Evolutionary conservation across 2,329 filamentous ascomycete species (phyloP).

Genomic region (Balansia obtecta): DNA sequence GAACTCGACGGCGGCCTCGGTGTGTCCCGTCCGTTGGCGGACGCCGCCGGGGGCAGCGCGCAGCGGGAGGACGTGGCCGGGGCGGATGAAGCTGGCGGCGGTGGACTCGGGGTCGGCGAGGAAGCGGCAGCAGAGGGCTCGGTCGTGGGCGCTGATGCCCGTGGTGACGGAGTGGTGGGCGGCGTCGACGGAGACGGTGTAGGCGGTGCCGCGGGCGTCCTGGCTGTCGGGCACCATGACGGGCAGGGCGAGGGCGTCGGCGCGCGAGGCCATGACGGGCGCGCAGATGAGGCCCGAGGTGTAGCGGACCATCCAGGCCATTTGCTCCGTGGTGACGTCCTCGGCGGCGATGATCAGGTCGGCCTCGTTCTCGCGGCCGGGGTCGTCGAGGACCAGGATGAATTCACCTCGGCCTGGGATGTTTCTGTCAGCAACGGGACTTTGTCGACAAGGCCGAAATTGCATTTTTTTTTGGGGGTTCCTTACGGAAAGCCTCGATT

Average conservation of each 20-base stretch:
- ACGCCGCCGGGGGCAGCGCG: slow-evolving; percentile 71
- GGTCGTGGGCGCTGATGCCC: slow-evolving; percentile 81
- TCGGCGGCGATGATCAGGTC: slow-evolving; percentile 92
- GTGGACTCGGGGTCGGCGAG: slow-evolving; percentile 56
- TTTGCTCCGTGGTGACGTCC: slow-evolving; percentile 73
- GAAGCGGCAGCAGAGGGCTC: slow-evolving; percentile 65
- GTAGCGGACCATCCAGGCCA: slow-evolving; percentile 92
- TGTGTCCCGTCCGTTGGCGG: slow-evolving; percentile 69
- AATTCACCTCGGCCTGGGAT: slow-evolving; percentile 66
- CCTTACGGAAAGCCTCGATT: slow-evolving; percentile 51
- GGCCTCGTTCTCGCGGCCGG: slow-evolving; percentile 91
- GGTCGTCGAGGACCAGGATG: slow-evolving; percentile 88
- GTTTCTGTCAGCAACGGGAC: slow-evolving; percentile 2
- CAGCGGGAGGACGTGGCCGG: slow-evolving; percentile 84
- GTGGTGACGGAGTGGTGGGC: slow-evolving; percentile 63
- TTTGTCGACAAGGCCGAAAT: no score
- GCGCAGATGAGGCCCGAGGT: slow-evolving; percentile 86
- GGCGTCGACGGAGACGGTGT: slow-evolving; percentile 82
- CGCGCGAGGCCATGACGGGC: slow-evolving; percentile 59
- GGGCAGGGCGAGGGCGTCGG: slow-evolving; percentile 61
- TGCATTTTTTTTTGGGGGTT: no score
- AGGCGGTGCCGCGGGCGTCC: slow-evolving; percentile 84
- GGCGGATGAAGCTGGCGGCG: slow-evolving; percentile 57
- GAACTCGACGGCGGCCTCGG: slow-evolving; percentile 86
- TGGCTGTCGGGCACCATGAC: slow-evolving; percentile 71